Evolutionary conservation across 257 asterid species (phyloP).

Genomic region (Petunia secreta): DNA sequence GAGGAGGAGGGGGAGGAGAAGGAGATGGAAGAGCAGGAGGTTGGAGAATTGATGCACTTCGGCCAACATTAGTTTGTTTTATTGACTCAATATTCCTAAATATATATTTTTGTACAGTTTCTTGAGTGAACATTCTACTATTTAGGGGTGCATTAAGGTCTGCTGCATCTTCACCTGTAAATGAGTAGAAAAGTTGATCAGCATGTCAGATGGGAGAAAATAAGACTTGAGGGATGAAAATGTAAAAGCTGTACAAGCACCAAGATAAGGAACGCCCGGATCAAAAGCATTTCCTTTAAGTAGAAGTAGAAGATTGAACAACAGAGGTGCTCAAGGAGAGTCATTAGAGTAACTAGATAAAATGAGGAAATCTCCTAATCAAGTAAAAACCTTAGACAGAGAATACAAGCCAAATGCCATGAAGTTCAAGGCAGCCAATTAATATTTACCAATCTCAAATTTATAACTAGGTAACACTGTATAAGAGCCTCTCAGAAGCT

Average conservation of each 20-base stretch:
- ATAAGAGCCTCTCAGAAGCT: background rate
- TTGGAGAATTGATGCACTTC: conserved; percentile 34
- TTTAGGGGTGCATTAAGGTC: conserved; percentile 36
- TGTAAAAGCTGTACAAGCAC: conserved; percentile 4
- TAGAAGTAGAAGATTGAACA: background rate
- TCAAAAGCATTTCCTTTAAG: background rate
- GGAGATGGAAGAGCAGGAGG: background rate
- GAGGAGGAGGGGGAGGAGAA: conserved; percentile 28
- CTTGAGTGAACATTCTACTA: conserved; percentile 40
- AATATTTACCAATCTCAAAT: background rate
- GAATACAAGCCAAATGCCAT: background rate
- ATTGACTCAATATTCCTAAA: conserved; percentile 27
- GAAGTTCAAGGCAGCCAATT: background rate
- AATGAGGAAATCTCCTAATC: background rate
- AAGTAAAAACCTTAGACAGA: background rate
- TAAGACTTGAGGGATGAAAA: conserved; percentile 1
- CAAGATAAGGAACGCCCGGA: background rate
- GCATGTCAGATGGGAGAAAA: background rate
- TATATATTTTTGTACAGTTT: conserved; percentile 30
- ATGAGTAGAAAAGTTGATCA: conserved; percentile 21
- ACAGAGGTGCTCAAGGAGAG: background rate
- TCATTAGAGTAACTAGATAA: background rate
- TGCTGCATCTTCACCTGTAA: conserved; percentile 71
- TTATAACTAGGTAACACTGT: background rate
- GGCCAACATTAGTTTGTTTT: conserved; percentile 29